Conservation (phyloP, 1,139 yeast genomes). For the Saccharomyces hybrid region DNA sequence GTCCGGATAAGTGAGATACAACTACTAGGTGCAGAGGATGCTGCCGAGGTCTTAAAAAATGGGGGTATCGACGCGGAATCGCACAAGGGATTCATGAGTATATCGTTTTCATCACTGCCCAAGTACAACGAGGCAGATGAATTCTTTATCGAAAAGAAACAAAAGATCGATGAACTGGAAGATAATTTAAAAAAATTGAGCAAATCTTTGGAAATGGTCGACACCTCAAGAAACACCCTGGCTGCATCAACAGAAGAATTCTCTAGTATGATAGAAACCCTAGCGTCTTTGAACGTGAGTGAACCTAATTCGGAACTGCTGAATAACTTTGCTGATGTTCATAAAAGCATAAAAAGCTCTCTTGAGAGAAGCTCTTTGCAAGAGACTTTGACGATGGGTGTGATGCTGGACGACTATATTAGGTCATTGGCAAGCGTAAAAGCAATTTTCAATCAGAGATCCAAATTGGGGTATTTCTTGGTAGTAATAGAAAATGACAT, state of each 20-base stretch:
- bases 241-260: constrained; percentile 61
- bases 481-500: constrained; percentile 47
- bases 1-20: constrained; percentile 31
- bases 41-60: constrained; percentile 21
- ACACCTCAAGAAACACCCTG: constrained; percentile 69
- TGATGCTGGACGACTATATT: constrained; percentile 81
- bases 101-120: constrained; percentile 34
- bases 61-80: constrained; percentile 31
- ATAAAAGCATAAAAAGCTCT: constrained; percentile 62
- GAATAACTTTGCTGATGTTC: constrained; percentile 63
- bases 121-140: constrained; percentile 74
- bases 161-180: constrained; percentile 66
- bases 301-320: constrained; percentile 56
- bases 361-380: constrained; percentile 76
- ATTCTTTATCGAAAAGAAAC: constrained; percentile 62
- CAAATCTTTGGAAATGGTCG: constrained; percentile 66
- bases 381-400: constrained; percentile 79
- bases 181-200: constrained; percentile 61
- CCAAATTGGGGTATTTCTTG: constrained; percentile 57
- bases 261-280: constrained; percentile 43
- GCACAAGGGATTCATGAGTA: constrained; percentile 25
- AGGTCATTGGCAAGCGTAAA: constrained; percentile 72
- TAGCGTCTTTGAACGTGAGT: constrained; percentile 72
- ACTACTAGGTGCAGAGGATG: constrained; percentile 31
- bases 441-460: constrained; percentile 67